Base-by-base conservation (phyloP, 129 eudicot species). In the Flaveria brownii region DNA sequence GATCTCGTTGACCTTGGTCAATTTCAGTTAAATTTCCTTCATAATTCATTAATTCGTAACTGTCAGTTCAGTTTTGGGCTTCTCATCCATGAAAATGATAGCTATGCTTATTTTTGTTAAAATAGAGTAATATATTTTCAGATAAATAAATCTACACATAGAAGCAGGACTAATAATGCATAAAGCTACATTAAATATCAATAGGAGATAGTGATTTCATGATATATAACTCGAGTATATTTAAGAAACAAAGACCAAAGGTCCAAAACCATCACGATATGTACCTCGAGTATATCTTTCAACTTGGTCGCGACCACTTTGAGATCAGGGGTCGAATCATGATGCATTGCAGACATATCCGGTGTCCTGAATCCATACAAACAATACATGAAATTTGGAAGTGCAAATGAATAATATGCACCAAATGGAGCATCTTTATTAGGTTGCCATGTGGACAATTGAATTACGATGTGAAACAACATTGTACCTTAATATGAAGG, bases 261-360 rank as follows among this genome's bases (percentile, higher is more conserved):
- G 66, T 6, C 16, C 66, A 60, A 62, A 28, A 63, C 11, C 69
- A 63, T 28, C 54, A 52, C 54, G 67, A 36, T 30, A 70, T 14
- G 77, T 84, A 90, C 98, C 92, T 89, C 98, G 22, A 90, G 81
- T 16, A 90, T 73, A 73, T 93, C 97, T 80, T 91, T 87, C 85
- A 93, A 85, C 80, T 87, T 91, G 88, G 75, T 77, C 15, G 88
- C 92, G 46, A 93, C 98, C 42, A 87, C 96, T 74, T 86, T 88
- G 78, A 93, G 96, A 84, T 93, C 96, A 15, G 96, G 62, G 26
- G 93, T 88, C 17, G 91, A 78, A 86, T 93, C 98, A 39, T 93
- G 97, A 80, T 90, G 98, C 93, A 93, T 93, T 12, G 91, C 90
- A 11, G 98, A 93, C 91, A 93, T 93, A 36, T 84, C 85, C 0